A percentile compares a stretch with the other conserved stretches of the same genome.
Evolutionary conservation across 192 early-diverging fungal species (phyloP).

Genomic region (Chytriomyces sp.): DNA sequence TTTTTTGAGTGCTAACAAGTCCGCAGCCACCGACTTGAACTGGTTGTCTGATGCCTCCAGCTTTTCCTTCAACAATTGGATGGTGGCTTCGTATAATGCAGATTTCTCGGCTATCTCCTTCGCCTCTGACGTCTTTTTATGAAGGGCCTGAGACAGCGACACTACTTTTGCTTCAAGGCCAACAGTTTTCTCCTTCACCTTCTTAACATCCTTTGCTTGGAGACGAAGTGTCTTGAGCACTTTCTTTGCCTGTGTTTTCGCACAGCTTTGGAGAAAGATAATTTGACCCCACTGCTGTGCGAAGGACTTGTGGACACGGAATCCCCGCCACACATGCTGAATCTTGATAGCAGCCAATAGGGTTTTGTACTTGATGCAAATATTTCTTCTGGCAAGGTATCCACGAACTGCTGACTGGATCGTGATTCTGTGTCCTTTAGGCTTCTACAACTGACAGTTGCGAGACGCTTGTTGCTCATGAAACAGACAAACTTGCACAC

Average conservation of each 20-base stretch:
- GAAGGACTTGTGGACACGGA: slow-evolving; percentile 62
- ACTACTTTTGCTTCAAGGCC: slow-evolving; percentile 91
- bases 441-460: too few species aligned
- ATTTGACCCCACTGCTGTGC: slow-evolving; percentile 58
- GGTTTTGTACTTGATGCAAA: too few species aligned
- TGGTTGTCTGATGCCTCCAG: slow-evolving; percentile 60
- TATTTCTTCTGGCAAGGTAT: too few species aligned
- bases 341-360: slow-evolving; percentile 79
- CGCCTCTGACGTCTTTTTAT: slow-evolving; percentile 65
- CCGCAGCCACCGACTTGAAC: slow-evolving; percentile 51
- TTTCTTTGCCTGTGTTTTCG: slow-evolving; percentile 73
- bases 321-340: slow-evolving; percentile 72
- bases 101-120: slow-evolving; percentile 55
- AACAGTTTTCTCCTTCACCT: slow-evolving; percentile 87
- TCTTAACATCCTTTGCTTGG: slow-evolving; percentile 80
- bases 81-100: slow-evolving; percentile 62
- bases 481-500: too few species aligned
- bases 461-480: too few species aligned
- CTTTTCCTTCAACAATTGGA: slow-evolving; percentile 68
- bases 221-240: slow-evolving; percentile 67
- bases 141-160: slow-evolving; percentile 78
- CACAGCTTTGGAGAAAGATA: slow-evolving; percentile 75
- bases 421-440: too few species aligned
- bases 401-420: too few species aligned
- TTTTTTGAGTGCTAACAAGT: slow-evolving; percentile 24